Percentiles rank a stretch among this genome's conserved stretches.
Conservation (phyloP, 116 monocot genomes). For the Phalaenopsis hybrid region DNA sequence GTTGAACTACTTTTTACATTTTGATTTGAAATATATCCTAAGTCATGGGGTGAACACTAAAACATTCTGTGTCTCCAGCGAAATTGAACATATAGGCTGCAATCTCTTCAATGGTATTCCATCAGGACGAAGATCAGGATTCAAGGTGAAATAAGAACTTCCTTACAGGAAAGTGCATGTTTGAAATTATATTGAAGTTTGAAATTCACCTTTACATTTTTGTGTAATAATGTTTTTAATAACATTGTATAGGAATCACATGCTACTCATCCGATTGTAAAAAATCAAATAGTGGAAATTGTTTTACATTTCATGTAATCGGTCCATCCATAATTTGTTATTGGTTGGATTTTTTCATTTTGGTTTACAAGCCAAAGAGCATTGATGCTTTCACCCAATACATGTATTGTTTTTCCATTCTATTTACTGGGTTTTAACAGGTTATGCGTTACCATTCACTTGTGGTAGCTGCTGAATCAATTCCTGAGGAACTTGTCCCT, state of each 20-base stretch:
- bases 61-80: constrained; percentile 29
- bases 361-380: background rate
- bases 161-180: background rate
- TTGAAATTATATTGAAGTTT: background rate
- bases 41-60: constrained; percentile 5
- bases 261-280: background rate
- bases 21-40: background rate
- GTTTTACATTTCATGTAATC: background rate
- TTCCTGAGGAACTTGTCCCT: constrained; percentile 74
- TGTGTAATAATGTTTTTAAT: background rate
- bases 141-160: constrained; percentile 36
- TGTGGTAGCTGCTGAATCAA: constrained; percentile 57
- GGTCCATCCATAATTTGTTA: background rate
- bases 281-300: background rate
- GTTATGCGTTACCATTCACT: constrained; percentile 97
- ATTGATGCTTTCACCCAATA: background rate
- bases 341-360: background rate
- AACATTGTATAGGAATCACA: background rate
- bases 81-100: constrained; percentile 56
- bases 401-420: background rate
- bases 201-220: background rate
- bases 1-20: background rate
- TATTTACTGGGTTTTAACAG: constrained; percentile 25
- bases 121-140: constrained; percentile 62
- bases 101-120: constrained; percentile 54